Conservation (phyloP, 192 early-diverging fungal genomes). For the Rhizoclosmatium globosum region DNA sequence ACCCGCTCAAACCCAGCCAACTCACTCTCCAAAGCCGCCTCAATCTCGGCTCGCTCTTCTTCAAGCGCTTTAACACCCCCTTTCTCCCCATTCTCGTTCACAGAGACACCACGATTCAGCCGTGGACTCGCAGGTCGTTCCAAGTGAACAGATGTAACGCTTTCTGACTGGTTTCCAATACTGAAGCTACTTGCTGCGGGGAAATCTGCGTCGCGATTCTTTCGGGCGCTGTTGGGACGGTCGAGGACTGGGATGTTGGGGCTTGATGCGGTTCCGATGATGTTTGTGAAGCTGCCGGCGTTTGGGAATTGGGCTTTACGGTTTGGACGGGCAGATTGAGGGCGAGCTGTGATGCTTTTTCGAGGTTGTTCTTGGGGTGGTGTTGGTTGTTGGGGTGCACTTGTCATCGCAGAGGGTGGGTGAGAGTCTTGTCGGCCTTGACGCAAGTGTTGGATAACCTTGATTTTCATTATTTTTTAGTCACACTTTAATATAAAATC, state of each 20-base stretch:
- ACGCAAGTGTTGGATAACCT: constrained; percentile 13
- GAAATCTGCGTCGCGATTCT: constrained; percentile 4
- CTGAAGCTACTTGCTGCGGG: constrained; percentile 13
- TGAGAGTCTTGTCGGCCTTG: not conserved
- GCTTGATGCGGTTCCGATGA: not conserved
- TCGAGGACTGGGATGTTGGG: not conserved
- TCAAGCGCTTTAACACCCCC: not conserved
- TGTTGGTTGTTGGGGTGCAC: too few species aligned
- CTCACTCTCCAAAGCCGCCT: not conserved
- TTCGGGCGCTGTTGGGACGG: constrained; percentile 17
- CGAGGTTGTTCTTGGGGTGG: too few species aligned
- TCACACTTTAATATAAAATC: not conserved
- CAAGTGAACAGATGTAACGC: constrained; percentile 14
- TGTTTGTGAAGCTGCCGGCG: constrained; percentile 47
- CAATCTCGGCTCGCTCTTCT: not conserved
- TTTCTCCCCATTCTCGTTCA: not conserved
- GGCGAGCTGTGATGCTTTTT: constrained; percentile 34
- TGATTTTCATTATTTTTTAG: not conserved
- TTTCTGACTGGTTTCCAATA: not conserved
- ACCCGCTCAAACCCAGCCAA: not conserved
- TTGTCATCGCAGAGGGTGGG: not conserved
- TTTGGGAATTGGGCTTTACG: constrained; percentile 53
- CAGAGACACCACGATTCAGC: constrained; percentile 1
- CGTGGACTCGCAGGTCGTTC: constrained; percentile 15
- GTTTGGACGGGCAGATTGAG: constrained; percentile 59